Conservation (phyloP, 495 filamentous ascomycete genomes). For the Neurospora hispaniola region DNA sequence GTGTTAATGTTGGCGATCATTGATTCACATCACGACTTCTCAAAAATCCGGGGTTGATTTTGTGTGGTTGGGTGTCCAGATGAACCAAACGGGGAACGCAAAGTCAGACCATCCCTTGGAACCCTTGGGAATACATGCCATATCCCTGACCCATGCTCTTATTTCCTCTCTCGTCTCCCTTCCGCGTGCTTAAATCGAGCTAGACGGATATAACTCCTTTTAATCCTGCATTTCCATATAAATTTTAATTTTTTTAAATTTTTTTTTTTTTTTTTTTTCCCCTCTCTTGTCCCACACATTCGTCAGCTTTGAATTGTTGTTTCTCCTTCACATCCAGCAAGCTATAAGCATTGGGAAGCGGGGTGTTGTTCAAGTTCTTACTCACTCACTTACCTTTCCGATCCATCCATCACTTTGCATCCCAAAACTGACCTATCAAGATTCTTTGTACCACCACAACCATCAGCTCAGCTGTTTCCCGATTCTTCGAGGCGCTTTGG, state of each 20-base stretch:
- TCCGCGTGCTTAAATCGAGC: constrained; percentile 4
- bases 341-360: not conserved
- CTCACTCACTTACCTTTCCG: not conserved
- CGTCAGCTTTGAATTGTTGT: not conserved
- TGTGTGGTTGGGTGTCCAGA: not conserved
- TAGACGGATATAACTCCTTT: not conserved
- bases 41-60: not conserved
- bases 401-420: not conserved
- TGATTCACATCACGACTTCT: not conserved
- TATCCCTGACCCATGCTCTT: constrained; percentile 2
- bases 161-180: constrained; percentile 10
- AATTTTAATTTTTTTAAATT: too few species aligned
- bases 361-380: not conserved
- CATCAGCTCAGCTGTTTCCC: not conserved
- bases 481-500: not conserved
- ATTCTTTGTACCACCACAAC: not conserved
- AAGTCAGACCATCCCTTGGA: not conserved
- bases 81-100: not conserved
- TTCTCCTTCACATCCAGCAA: not conserved
- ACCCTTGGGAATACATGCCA: not conserved
- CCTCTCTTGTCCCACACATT: not conserved
- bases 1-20: not conserved
- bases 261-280: not conserved
- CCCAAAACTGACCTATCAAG: not conserved
- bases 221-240: not conserved